Evolutionary conservation across 306 rosid genomes (phyloP), one percentile per base, ranked within the genome.

Genomic region (Echinosophora koreensis): DNA sequence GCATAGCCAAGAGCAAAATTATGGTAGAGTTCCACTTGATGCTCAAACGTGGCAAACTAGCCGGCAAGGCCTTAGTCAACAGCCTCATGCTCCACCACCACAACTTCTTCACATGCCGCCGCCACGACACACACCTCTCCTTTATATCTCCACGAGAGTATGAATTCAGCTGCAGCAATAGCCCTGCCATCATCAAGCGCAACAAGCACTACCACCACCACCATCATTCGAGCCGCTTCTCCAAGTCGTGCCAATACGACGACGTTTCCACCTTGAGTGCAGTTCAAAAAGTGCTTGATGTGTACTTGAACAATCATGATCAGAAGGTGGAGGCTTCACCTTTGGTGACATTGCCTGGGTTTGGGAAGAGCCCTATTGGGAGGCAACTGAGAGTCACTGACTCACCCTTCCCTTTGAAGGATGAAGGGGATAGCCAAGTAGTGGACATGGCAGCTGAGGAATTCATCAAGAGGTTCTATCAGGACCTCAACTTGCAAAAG

Each of bases 101-200:
- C 69, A 16, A 79, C 49, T 9, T 42, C 71, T 82, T 91, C 81
- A 79, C 92, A 3, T 89, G 93, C 86, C 91, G 90, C 51, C 79
- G 90, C 28, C 47, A 82, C 56, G 82, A 84, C 65, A 70, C 88
- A 75, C 60, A 77, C 28, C 77, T 84, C 62, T 85, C 92, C 47
- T 90, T 88, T 83, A 32, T 88, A 34, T 81, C 95, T 4, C 94
- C 97, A 0, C 78, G 88, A 1, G 96, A 95, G 18, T 92, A 90
- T 63, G 97, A 95, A 65, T 95, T 95, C 91, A 95, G 99, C 85
- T 95, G 99, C 87, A 95, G 87, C 82, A 92, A 95, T 81, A 87
- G 87, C 83, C 99, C 98, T 11, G 85, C 69, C 89, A 9, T 69
- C 87, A 12, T 38, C 39, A 90, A 85, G 60, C 71, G 54, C 68